Percentiles rank a stretch among this genome's conserved stretches.
Conservation (phyloP, 2,329 filamentous ascomycete genomes). For the Salinomyces thailandicus region DNA sequence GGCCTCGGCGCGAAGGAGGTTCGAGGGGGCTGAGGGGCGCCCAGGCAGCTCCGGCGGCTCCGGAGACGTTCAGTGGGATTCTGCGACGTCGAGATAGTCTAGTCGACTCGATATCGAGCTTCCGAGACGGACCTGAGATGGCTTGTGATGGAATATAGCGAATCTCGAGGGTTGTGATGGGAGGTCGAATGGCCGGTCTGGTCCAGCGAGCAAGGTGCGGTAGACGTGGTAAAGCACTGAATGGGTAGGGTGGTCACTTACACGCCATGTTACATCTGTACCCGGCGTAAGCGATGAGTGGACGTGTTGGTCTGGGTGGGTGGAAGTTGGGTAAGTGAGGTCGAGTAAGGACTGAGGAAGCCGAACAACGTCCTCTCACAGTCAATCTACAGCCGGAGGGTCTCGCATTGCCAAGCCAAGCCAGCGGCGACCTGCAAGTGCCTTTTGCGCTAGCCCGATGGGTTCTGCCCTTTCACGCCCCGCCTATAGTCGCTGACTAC, state of each 20-base stretch:
- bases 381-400: no score
- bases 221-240: neutral
- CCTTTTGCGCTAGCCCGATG: no score
- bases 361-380: no score
- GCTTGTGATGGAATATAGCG: slow-evolving; percentile 20
- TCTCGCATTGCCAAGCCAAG: no score
- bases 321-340: neutral
- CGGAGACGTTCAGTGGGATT: slow-evolving; percentile 6
- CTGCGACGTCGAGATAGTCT: slow-evolving; percentile 7
- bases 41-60: slow-evolving; percentile 11
- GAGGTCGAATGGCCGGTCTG: neutral
- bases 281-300: no score
- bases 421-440: no score
- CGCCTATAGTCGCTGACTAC: no score
- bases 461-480: no score
- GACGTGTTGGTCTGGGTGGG: neutral
- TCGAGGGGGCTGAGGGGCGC: slow-evolving; percentile 16
- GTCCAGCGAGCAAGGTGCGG: neutral
- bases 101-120: slow-evolving; percentile 10
- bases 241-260: slow-evolving; percentile 3
- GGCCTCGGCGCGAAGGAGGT: slow-evolving; percentile 16
- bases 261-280: slow-evolving; percentile 7
- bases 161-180: slow-evolving; percentile 18
- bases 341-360: no score
- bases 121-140: slow-evolving; percentile 9